Evolutionary conservation across 768 basidiomycete species (phyloP), one percentile per base, ranked within the genome.

Genomic region (Gloeostereum incarnatum): DNA sequence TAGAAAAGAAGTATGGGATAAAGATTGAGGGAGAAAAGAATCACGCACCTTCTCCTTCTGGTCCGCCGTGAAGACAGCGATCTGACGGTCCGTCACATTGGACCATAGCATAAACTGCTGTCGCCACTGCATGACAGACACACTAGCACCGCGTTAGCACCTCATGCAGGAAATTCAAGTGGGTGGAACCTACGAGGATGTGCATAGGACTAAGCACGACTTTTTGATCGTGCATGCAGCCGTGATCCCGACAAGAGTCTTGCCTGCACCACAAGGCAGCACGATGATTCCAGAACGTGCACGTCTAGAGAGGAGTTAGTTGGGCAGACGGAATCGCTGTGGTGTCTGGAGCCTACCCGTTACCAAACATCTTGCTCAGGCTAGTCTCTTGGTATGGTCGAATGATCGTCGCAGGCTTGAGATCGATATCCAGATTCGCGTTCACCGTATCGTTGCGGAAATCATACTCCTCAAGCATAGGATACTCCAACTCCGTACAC

Each of bases 191-290:
- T 59, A 96, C 92, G 90, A 92, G 34, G 94, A 97, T 17, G 96
- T 99, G 61, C 94, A 98, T 31, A 99, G 66, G 10, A 99, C 93
- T 13, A 99, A 72, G 55, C 91, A 94, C 17, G 92, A 96, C 63
- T 99, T 99, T 68, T 97, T 97, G 66, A 99, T 93, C 19, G 96
- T 99, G 54, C 94, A 97, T 13, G 96, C 96, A 8, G 96, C 96
- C 2, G 94, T 98, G 53, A 99, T 97, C n/a, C 96, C 96, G 7
- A 99, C 96, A 4, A 99, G 72, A 9, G 96, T 99, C 67, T 99
- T 99, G 22, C 96, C 96, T 30, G 96, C 96, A 38, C 96, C 96
- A 56, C 96, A 99, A 22, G 96, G 96, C 16, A 99, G 68, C 1
- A 99, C 96, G 45, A 99, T 98, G 50, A 99, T 98, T 2, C 96